Conservation (phyloP, 768 basidiomycete species). For the Lactifluus volemus region DNA sequence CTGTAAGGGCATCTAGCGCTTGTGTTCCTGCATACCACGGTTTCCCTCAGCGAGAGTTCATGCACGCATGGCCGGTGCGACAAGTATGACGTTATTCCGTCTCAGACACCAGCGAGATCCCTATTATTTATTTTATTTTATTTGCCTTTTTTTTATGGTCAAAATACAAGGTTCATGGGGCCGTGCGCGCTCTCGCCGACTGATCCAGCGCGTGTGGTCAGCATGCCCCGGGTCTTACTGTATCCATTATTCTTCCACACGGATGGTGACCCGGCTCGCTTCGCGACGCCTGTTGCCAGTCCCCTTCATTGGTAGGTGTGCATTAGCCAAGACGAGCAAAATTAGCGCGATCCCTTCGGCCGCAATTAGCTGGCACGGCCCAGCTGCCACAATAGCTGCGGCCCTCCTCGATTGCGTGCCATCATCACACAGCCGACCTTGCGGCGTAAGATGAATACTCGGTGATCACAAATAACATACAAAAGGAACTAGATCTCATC, state of each 20-base stretch:
- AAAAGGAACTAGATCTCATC: constrained; percentile 49
- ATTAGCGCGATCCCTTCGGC: neutral
- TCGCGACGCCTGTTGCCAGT: constrained; percentile 1
- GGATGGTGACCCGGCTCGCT: constrained; percentile 6
- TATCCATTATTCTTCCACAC: constrained; percentile 15
- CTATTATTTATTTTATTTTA: neutral
- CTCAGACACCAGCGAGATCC: constrained; percentile 1
- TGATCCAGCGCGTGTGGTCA: constrained; percentile 17
- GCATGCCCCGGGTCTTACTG: constrained; percentile 16
- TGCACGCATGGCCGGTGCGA: too few relatives aligned
- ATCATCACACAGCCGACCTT: neutral
- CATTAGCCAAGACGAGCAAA: neutral
- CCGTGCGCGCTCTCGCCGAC: constrained; percentile 19
- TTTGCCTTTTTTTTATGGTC: neutral
- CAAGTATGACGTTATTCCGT: neutral
- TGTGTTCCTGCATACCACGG: too few relatives aligned
- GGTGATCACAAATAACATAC: constrained; percentile 51
- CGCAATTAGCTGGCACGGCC: constrained; percentile 6
- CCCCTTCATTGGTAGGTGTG: neutral
- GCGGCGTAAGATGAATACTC: constrained; percentile 20
- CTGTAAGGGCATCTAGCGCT: too few relatives aligned
- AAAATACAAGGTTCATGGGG: constrained; percentile 17
- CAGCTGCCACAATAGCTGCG: constrained; percentile 5
- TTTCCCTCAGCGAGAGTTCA: too few relatives aligned
- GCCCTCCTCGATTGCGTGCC: constrained; percentile 6